Evolutionary conservation across 768 basidiomycete species (phyloP), one percentile per base, ranked within the genome.

Genomic region (Chalciporus sphaerocephalus): DNA sequence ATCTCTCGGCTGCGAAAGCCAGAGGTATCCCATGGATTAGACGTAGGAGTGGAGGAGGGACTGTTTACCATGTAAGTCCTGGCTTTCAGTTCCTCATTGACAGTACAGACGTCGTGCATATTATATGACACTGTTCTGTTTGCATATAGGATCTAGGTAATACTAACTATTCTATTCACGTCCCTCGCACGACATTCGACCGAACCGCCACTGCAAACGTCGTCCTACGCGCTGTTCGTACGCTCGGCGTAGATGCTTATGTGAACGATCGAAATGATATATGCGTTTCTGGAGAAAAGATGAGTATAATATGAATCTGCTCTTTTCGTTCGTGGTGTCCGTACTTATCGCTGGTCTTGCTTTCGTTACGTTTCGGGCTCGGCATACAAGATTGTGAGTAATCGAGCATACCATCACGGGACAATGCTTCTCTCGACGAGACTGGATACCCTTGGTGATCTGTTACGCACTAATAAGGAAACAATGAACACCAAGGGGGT

Each of bases 381-480:
- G 8, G 96, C 96, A 10, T 99, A 96, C 71, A 97, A 96, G 69
- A 89, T 99, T 44, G 85, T 87, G 35, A 87, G 82, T 54, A 80
- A 81, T 42, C 75, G 96, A 22, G 92, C 93, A 6, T 98, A 97
- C 68, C 95, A 98, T 56, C 96, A 99, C 56, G 96, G 96, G 0
- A 99, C 96, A 13, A 99, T 99, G 96, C 79, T 99, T 21, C 87
- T 98, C 17, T 85, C 89, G 7, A 92, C 92, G 3, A 69, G 75
- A 37, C 74, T 97, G 22, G 71, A 76, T 25, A 74, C 78, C 6
- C 69, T 99, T 7, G 86, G 89, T 0, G 79, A 86, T 50, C 66
- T 92, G 9, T 71, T 98, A 39, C 79, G 72, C 11, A 72, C 75
- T 0, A 69, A 76, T 43, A 86, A 87, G 92, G 80, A 79, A 12